A percentile compares a stretch with the other conserved stretches of the same genome.
These are phyloP conservation scores for Clonostachys solani DNA, from an alignment of 2,329 filamentous ascomycete genomes.

Conservation along the genomic window DNA sequence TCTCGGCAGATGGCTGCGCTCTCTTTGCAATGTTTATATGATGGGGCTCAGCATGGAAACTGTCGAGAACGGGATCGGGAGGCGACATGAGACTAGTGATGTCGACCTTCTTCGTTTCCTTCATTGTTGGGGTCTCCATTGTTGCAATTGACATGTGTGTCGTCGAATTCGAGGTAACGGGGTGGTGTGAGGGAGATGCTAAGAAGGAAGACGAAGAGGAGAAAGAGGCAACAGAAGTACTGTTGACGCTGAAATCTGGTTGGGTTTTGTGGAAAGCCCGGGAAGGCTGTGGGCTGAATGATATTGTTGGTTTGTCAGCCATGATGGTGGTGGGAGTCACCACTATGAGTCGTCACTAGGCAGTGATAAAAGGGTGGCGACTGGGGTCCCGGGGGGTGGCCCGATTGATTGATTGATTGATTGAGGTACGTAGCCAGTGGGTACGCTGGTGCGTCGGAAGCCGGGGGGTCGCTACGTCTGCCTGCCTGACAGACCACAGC, in stretches of 20 bases:
- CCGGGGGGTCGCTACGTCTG: background rate
- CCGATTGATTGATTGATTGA: background rate
- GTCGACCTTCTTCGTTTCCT: constrained; percentile 34
- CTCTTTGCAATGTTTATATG: background rate
- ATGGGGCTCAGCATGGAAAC: constrained; percentile 30
- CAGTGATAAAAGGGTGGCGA: background rate
- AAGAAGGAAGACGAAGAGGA: constrained; percentile 8
- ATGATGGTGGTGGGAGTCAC: constrained; percentile 13
- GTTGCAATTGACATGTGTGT: background rate
- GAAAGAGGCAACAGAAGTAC: constrained; percentile 8
- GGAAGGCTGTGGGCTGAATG: constrained; percentile 20
- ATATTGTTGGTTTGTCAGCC: constrained; percentile 29
- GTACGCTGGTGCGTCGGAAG: background rate
- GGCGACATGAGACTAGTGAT: constrained; percentile 59
- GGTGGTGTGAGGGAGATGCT: constrained; percentile 4
- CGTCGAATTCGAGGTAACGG: constrained; percentile 2
- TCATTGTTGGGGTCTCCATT: constrained; percentile 6
- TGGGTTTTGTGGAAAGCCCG: constrained; percentile 10
- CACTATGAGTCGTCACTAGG: constrained; percentile 1
- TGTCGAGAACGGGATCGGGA: constrained; percentile 52
- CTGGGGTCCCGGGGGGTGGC: background rate
- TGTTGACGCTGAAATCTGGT: constrained; percentile 5
- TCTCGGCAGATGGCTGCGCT: background rate
- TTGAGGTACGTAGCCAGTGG: background rate
- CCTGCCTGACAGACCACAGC: background rate